Evolutionary conservation across 2,329 filamentous ascomycete genomes (phyloP), one percentile per base, ranked within the genome.

Genomic region (Aureobasidium zeae): DNA sequence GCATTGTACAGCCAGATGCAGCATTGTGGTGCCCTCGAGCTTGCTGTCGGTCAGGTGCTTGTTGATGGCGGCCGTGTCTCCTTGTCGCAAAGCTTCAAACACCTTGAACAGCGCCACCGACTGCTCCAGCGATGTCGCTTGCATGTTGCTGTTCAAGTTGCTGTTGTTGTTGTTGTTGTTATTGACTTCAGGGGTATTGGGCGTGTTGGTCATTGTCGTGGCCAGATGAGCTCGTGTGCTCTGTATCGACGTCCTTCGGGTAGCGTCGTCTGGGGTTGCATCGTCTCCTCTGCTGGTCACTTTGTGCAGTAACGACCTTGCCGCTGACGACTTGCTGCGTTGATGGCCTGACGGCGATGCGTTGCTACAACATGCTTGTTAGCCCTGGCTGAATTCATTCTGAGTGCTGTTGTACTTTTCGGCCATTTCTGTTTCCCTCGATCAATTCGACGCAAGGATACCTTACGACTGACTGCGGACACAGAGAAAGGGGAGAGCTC

Each of bases 1-100:
- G 64, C 89, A 96, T 64, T 98, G 91, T 32, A 96, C 86, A 19
- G 91, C 88, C 29, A 98, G 72, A 62, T 98, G 89, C 26, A 98
- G 72, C 30, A 96, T 82, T 2, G 86, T 91, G 1, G 88, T 95
- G 44, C 93, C 88, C 47, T 88, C 83, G 20, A 87, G 48, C 61
- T 63, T 52, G 62, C 55, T 48, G 42, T 76, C 69, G 48, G 81
- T 74, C 52, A 95, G 84, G 1, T 84, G 84, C 60, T 82, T 89
- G 21, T 85, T 86, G 55, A 98, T 95, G 26, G 84, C 85, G 11
- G 81, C 81, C 1, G 86, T 94, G 61, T 98, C 89, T 43, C 91
- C 91, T 60, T 77, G 91, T 52, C 89, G 78, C 51, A 98, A 70
- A 30, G 88, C 83, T 66, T 96, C 91, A 58, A 96, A 94, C 34